Base-by-base conservation (phyloP, 192 early-diverging fungal species). In the Coemansia sp. region DNA sequence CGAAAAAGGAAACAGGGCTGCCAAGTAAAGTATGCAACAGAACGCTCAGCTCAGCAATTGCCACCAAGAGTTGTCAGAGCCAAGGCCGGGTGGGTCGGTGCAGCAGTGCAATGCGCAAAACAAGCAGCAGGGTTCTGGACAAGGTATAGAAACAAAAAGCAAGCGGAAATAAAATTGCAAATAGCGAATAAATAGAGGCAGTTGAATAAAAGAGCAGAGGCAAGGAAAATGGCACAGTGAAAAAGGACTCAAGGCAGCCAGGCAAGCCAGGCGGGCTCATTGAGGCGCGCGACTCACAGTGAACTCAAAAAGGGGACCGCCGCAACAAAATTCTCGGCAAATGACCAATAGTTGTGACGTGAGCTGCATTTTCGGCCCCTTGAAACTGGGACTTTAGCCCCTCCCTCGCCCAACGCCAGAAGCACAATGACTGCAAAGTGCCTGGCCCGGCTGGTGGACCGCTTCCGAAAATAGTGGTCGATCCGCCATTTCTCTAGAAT, bases 321-420 rank as follows among this genome's bases (percentile, higher is more conserved):
- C 41, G 41, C 43, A n/a, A 45, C 43, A 45, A n/a, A n/a, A 45
- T n/a, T 12, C 43, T n/a, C 43, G 11, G 43, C n/a, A n/a, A 45
- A 45, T 12, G 43, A 5, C 29, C 29, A 6, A 32, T 32, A 32
- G 43, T 2, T n/a, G n/a, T 45, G 43, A 45, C 43, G 43, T 45
- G 43, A 12, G n/a, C 43, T 45, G 43, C 43, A 45, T 45, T 45
- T 45, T 45, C 43, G n/a, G 43, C 43, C 43, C 43, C 43, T 45
- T 12, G 43, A 12, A n/a, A 2, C 43, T 45, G 43, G 43, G 14
- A 12, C 43, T 12, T n/a, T 45, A 5, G 2, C 43, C 14, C 43
- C 19, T 21, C 19, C 14, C 43, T 45, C 43, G 3, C 43, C n/a
- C 43, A n/a, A n/a, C 43, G 12, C 3, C 43, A 4, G 9, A 14